These are phyloP conservation scores for Ailanthus altissimus DNA, from an alignment of 345 rosid genomes.

Conservation along the genomic window DNA sequence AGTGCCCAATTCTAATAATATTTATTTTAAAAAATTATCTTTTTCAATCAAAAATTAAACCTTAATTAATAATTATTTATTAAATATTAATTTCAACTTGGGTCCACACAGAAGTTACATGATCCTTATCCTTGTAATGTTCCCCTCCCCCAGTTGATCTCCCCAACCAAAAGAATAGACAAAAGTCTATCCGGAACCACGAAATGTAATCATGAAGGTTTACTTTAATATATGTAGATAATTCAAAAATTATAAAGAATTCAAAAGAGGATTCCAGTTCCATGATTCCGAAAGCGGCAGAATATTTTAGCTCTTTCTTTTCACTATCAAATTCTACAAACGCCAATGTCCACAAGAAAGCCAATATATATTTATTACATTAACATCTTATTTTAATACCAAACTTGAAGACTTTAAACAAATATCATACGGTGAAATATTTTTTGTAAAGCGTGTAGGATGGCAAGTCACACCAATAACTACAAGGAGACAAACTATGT, in stretches of 20 bases:
- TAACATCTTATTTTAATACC: too few relatives aligned
- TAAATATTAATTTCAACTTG: background rate
- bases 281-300: background rate
- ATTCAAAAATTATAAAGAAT: background rate
- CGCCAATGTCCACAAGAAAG: too few relatives aligned
- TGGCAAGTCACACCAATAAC: background rate
- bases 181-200: background rate
- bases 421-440: too few relatives aligned
- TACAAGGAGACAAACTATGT: background rate
- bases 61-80: too few relatives aligned
- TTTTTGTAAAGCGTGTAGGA: background rate
- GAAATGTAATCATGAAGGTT: background rate
- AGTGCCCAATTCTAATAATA: too few relatives aligned
- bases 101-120: background rate
- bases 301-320: too few relatives aligned
- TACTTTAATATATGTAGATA: background rate
- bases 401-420: too few relatives aligned
- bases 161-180: background rate
- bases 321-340: too few relatives aligned
- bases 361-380: too few relatives aligned
- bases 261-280: too few relatives aligned
- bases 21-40: too few relatives aligned
- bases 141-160: background rate
- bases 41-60: too few relatives aligned
- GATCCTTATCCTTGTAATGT: conserved; percentile 2